A percentile compares a stretch with the other conserved stretches of the same genome.
Evolutionary conservation across 257 asterid species (phyloP).

Genomic region (Solanum rostratum): DNA sequence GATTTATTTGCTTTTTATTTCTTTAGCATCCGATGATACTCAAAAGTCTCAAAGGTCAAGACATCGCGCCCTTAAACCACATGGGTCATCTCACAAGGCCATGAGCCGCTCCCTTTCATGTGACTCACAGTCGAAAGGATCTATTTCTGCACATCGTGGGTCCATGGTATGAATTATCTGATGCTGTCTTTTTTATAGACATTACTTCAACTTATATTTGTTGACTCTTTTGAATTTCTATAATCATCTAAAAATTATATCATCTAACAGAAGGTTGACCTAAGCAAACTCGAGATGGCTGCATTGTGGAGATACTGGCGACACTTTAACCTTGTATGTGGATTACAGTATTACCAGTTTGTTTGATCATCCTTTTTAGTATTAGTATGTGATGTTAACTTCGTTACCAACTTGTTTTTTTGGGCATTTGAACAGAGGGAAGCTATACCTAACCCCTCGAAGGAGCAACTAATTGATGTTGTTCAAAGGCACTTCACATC

Average conservation of each 20-base stretch:
- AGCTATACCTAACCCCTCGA: constrained; percentile 61
- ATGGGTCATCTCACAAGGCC: constrained; percentile 41
- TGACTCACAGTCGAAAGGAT: constrained; percentile 63
- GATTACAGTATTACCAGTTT: background rate
- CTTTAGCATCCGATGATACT: constrained; percentile 63
- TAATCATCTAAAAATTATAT: background rate
- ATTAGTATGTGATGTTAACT: background rate
- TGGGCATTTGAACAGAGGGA: constrained; percentile 37
- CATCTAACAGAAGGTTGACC: constrained; percentile 57
- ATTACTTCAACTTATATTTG: background rate
- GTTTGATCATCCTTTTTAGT: background rate
- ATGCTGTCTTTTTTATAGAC: background rate
- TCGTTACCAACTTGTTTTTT: background rate
- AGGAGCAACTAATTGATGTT: constrained; percentile 77
- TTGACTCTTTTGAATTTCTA: background rate
- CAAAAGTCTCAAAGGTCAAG: constrained; percentile 71
- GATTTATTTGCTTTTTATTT: constrained; percentile 2
- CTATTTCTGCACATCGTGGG: constrained; percentile 33
- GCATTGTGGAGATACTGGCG: constrained; percentile 80
- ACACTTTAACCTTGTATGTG: constrained; percentile 84
- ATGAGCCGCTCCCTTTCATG: constrained; percentile 51
- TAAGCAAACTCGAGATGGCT: constrained; percentile 79
- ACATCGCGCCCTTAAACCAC: constrained; percentile 48
- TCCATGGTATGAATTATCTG: constrained; percentile 32
- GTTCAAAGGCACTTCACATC: constrained; percentile 91